A percentile compares a stretch with the other conserved stretches of the same genome.
Conservation (phyloP, 768 basidiomycete genomes). For the Neoboletus magnificus region DNA sequence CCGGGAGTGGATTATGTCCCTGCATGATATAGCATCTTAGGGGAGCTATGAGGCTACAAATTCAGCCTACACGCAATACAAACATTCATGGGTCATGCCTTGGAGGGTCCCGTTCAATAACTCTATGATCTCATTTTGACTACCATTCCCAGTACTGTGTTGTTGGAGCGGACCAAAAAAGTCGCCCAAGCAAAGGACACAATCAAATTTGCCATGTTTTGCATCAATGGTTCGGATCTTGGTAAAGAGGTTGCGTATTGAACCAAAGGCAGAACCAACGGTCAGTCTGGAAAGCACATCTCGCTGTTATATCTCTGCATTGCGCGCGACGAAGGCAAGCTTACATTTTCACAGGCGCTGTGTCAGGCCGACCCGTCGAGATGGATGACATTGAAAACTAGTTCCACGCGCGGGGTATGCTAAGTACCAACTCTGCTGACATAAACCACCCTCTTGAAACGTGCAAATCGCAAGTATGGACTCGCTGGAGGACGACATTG, state of each 20-base stretch:
- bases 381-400: slow-evolving; percentile 23
- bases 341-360: slow-evolving; percentile 32
- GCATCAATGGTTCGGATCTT: slow-evolving; percentile 83
- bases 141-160: slow-evolving; percentile 26
- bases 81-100: slow-evolving; percentile 40
- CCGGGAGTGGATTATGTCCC: slow-evolving; percentile 73
- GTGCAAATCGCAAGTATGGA: slow-evolving; percentile 41
- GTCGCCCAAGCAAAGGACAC: slow-evolving; percentile 78
- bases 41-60: slow-evolving; percentile 53
- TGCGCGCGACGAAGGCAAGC: background rate
- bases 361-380: slow-evolving; percentile 1
- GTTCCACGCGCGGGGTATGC: background rate
- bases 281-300: slow-evolving; percentile 47
- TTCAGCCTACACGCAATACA: slow-evolving; percentile 5
- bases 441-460: slow-evolving; percentile 16
- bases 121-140: slow-evolving; percentile 51
- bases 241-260: slow-evolving; percentile 67
- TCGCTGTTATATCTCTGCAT: slow-evolving; percentile 3
- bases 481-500: slow-evolving; percentile 70
- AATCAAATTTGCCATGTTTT: slow-evolving; percentile 92
- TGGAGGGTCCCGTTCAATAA: slow-evolving; percentile 66
- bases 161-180: slow-evolving; percentile 68
- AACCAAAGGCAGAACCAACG: slow-evolving; percentile 77
- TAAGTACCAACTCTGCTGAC: slow-evolving; percentile 12
- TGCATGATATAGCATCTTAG: slow-evolving; percentile 93